Percentiles rank a stretch among this genome's conserved stretches.
phyloP scores from a whole-genome alignment of 768 basidiomycete genomes.

The Cantharellus anzutake region DNA sequence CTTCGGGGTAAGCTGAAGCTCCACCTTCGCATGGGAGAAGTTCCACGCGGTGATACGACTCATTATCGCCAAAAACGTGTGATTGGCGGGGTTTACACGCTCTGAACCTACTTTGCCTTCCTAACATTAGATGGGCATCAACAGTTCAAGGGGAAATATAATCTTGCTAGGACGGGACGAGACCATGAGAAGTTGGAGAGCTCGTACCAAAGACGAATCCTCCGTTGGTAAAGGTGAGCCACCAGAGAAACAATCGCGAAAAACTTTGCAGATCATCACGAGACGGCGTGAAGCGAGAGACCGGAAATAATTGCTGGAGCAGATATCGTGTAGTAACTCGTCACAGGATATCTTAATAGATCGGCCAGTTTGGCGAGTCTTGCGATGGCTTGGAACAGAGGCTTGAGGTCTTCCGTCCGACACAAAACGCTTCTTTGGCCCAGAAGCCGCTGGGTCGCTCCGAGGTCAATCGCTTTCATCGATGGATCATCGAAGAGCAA shows the following conservation, averaged over 20 bases:
- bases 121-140: too few relatives aligned
- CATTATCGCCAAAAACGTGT: slow-evolving; percentile 39
- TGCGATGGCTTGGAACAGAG: slow-evolving; percentile 44
- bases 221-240: too few relatives aligned
- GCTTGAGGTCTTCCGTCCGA: slow-evolving; percentile 41
- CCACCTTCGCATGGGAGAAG: slow-evolving; percentile 60
- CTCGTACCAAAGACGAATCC: too few relatives aligned
- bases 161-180: too few relatives aligned
- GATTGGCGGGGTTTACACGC: background rate
- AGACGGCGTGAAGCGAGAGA: slow-evolving; percentile 57
- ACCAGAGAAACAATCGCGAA: too few relatives aligned
- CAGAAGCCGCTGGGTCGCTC: slow-evolving; percentile 45
- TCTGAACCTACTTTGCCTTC: background rate
- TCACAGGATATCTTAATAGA: slow-evolving; percentile 30
- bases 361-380: slow-evolving; percentile 50
- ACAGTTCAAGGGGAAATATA: too few relatives aligned
- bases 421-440: slow-evolving; percentile 54
- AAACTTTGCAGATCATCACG: slow-evolving; percentile 22
- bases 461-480: too few relatives aligned
- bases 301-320: slow-evolving; percentile 46
- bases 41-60: slow-evolving; percentile 68
- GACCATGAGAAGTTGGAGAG: too few relatives aligned
- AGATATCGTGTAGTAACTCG: slow-evolving; percentile 29
- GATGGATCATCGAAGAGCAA: slow-evolving; percentile 32
- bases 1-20: slow-evolving; percentile 55